phyloP scores from a whole-genome alignment of 1,139 yeast genomes.

The Magnusiomyces ingens region DNA sequence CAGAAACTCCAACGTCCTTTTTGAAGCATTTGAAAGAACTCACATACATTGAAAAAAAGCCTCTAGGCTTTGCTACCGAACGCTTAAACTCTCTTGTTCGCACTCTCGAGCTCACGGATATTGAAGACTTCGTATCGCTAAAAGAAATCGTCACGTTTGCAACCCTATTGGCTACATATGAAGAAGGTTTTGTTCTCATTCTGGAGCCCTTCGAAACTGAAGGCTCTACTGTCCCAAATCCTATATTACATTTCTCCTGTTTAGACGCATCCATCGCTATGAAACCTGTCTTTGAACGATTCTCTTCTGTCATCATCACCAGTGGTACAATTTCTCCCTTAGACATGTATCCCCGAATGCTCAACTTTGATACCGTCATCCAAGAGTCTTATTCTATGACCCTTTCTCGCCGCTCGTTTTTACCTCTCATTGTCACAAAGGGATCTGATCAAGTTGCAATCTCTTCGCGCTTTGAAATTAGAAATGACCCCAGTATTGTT shows the following conservation, averaged over 20 bases:
- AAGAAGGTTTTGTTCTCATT: conserved; percentile 82
- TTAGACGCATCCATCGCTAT: conserved; percentile 97
- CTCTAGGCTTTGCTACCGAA: conserved; percentile 86
- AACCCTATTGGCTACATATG: conserved; percentile 90
- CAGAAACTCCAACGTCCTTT: conserved; percentile 93
- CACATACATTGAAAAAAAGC: conserved; percentile 88
- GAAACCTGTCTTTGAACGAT: conserved; percentile 90
- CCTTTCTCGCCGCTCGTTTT: conserved; percentile 79
- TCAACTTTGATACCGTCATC: conserved; percentile 86
- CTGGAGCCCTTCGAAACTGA: conserved; percentile 96
- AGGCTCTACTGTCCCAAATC: conserved; percentile 96
- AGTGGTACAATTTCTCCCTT: conserved; percentile 97
- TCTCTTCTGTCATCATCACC: conserved; percentile 89
- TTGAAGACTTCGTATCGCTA: conserved; percentile 86
- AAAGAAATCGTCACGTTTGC: conserved; percentile 98
- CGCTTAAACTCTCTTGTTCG: conserved; percentile 80
- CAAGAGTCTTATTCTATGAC: conserved; percentile 97
- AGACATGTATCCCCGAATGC: conserved; percentile 98
- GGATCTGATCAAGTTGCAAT: conserved; percentile 98
- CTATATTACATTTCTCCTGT: conserved; percentile 90
- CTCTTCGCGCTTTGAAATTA: conserved; percentile 89
- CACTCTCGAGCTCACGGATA: conserved; percentile 77
- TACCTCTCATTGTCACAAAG: conserved; percentile 93
- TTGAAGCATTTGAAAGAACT: conserved; percentile 86
- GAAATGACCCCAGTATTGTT: conserved; percentile 96